Evolutionary conservation across 768 basidiomycete genomes (phyloP), one percentile per base, ranked within the genome.

Genomic region (Lactarius vividus): DNA sequence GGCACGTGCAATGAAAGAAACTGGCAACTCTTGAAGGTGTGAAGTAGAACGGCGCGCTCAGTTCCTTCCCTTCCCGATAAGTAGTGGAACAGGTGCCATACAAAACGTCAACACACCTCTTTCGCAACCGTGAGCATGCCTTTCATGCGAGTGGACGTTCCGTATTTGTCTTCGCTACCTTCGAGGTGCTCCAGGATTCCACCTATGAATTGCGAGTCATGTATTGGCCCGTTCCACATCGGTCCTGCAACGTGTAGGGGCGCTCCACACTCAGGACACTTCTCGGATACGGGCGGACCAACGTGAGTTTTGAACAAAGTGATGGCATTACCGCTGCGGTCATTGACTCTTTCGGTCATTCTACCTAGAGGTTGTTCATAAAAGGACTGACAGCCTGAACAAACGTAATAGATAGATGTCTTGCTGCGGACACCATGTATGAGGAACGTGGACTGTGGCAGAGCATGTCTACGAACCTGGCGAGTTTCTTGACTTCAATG

Each of bases 191-290:
- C 79, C 35, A 97, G 78, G 16, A 96, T 88, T 68, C 85, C 84
- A n/a, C 78, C 74, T 6, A 94, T 82, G 71, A 98, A 99, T 7
- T 79, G 80, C 1, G 78, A 70, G 73, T 94, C 84, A 72, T 99
- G 97, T 28, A 99, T 77, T 1, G 89, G 85, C 1, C 89, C 95
- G 6, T 90, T 87, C 97, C 97, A 98, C 92, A 99, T 96, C 0
- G 97, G 97, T 1, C 97, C 97, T 23, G 91, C 93, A 40, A 95
- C 92, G 76, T 96, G 92, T 69, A 94, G 76, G 18, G 78, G 76
- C 5, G 85, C 85, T 18, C 88, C 86, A 73, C 96, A 99, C 74
- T 98, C 90, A 0, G 86, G 84, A 73, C 97, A 99, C 70, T 79
- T 82, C 39, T 84, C 81, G 16, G 84, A 69, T 3, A 88, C 84